Conservation (phyloP, 2,329 filamentous ascomycete genomes). For the Trichoderma sp. region DNA sequence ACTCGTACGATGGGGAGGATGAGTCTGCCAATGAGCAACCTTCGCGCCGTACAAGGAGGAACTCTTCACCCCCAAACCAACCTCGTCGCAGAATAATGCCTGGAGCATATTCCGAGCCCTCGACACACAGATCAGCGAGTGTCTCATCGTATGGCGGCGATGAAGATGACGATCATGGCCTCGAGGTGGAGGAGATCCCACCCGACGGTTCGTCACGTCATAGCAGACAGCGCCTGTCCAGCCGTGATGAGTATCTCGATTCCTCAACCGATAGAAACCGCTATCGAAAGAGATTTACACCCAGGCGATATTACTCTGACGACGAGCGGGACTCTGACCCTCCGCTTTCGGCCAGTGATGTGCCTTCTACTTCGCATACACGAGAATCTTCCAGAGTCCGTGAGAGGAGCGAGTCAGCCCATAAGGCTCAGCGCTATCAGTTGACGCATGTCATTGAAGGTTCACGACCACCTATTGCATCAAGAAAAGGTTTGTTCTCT, state of each 20-base stretch:
- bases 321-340: slow-evolving; percentile 27
- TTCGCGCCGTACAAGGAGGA: slow-evolving; percentile 18
- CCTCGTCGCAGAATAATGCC: slow-evolving; percentile 18
- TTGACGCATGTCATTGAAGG: slow-evolving; percentile 36
- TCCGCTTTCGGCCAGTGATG: slow-evolving; percentile 31
- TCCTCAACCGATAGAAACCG: slow-evolving; percentile 30
- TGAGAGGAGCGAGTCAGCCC: slow-evolving; percentile 35
- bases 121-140: slow-evolving; percentile 15
- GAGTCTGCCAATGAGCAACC: slow-evolving; percentile 18
- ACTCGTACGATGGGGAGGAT: slow-evolving; percentile 22
- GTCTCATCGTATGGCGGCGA: slow-evolving; percentile 16
- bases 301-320: slow-evolving; percentile 23
- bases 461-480: slow-evolving; percentile 38
- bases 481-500: slow-evolving; percentile 31
- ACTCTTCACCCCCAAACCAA: slow-evolving; percentile 21
- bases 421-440: slow-evolving; percentile 30
- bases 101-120: slow-evolving; percentile 22
- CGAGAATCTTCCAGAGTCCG: slow-evolving; percentile 33
- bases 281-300: slow-evolving; percentile 19
- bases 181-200: slow-evolving; percentile 34
- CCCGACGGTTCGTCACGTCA: slow-evolving; percentile 26
- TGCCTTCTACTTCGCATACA: slow-evolving; percentile 30
- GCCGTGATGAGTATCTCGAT: slow-evolving; percentile 32
- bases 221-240: slow-evolving; percentile 26
- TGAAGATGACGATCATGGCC: slow-evolving; percentile 29